Evolutionary conservation across 2,329 filamentous ascomycete species (phyloP), one percentile per base, ranked within the genome.

Genomic region (Calonectria pauciramosa): DNA sequence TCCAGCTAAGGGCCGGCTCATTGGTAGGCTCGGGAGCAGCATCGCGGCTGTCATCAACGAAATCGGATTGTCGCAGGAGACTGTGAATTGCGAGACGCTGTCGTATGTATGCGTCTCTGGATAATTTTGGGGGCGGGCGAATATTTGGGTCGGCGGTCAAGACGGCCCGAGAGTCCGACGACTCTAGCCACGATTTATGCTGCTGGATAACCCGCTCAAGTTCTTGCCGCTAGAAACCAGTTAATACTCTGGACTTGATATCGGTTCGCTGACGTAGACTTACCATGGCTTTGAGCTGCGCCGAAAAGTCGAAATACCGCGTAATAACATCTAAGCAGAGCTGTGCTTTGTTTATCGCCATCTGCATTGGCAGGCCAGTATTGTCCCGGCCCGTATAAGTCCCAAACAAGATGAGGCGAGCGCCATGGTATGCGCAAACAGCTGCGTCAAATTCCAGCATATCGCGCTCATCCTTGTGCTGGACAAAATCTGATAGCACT

Each of bases 381-480:
- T 81, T 81, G 26, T 81, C 76, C 28, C 71, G 73, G 1, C 80
- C 76, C 0, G 79, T 81, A 26, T 81, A 81, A 2, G 79, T 75
- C 0, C 80, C 80, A 49, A 86, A 87, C 20, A 87, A 77, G 1
- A 87, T 80, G 2, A 87, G 78, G 1, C 86, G 82, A 0, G 85
- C 83, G 5, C 84, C 83, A 44, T 88, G 86, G 34, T 87, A 88
- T 0, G 84, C 86, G 47, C 86, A 87, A 2, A 88, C 85, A 6
- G 86, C 86, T 0, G 82, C 83, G 54, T 87, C 86, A 38, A 85
- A 84, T 67, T 88, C 86, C 0, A 87, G 79, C 14, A 85, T 81
- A 7, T 81, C 76, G 1, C 74, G 73, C 13, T 78, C 78, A 6
- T 81, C 73, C 20, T 82, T 82, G n/a, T 80, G 72, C 36, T 81